Percentiles rank a stretch among this genome's conserved stretches.
phyloP scores from a whole-genome alignment of 2,329 filamentous ascomycete species.

The Tolypocladium inflatum region DNA sequence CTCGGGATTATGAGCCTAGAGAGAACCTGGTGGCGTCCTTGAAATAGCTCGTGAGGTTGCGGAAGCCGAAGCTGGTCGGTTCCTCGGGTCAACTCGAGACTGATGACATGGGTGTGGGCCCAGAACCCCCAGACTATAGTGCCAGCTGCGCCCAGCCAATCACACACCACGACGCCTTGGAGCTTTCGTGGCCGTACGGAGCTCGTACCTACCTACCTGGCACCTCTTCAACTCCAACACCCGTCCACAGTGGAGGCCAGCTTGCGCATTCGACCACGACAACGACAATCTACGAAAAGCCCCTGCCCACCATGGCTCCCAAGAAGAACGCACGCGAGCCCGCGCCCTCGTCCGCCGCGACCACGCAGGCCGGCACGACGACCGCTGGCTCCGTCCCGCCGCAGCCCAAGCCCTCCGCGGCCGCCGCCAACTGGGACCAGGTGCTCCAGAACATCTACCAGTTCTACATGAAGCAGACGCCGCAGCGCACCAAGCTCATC shows the following conservation, averaged over 20 bases:
- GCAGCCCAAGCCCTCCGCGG: slow-evolving; percentile 9
- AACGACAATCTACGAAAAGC: slow-evolving; percentile 1
- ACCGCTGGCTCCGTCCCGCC: slow-evolving; percentile 16
- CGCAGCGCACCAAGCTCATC: slow-evolving; percentile 84
- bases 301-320: slow-evolving; percentile 33
- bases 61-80: slow-evolving; percentile 3
- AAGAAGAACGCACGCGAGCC: slow-evolving; percentile 33
- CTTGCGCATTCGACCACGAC: neutral
- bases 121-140: neutral
- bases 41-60: neutral
- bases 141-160: slow-evolving; percentile 16
- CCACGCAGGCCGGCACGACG: slow-evolving; percentile 17
- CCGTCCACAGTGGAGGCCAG: slow-evolving; percentile 1
- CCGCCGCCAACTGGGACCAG: slow-evolving; percentile 36
- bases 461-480: slow-evolving; percentile 71
- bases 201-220: too few species aligned
- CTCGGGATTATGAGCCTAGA: neutral
- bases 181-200: slow-evolving; percentile 31
- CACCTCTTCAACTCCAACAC: slow-evolving; percentile 2
- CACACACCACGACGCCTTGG: slow-evolving; percentile 14
- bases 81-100: slow-evolving; percentile 7
- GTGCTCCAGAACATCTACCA: slow-evolving; percentile 63
- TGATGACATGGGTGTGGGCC: slow-evolving; percentile 5
- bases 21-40: neutral
- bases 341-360: slow-evolving; percentile 22